Evolutionary conservation across 2,329 filamentous ascomycete species (phyloP).

Genomic region (Epichloe glyceriae): DNA sequence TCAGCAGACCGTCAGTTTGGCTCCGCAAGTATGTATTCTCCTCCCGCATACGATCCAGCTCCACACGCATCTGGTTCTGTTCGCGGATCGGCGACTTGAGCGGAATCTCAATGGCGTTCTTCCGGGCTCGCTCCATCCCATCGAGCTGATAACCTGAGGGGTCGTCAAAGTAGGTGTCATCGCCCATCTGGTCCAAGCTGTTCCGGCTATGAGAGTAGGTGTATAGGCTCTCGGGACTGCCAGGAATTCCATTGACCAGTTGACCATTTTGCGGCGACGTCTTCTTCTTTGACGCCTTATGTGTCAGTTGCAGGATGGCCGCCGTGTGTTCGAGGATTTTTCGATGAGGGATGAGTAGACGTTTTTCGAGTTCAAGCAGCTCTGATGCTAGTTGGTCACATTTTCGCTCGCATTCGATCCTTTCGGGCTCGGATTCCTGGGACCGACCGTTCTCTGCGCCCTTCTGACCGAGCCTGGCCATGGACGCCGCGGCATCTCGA

Average conservation of each 20-base stretch:
- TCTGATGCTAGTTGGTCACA: conserved; percentile 78
- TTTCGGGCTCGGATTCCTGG: conserved; percentile 58
- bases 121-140: conserved; percentile 37
- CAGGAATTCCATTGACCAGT: conserved; percentile 47
- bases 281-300: conserved; percentile 56
- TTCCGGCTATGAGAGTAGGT: conserved; percentile 50
- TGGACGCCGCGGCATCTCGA: conserved; percentile 78
- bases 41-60: conserved; percentile 32
- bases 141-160: conserved; percentile 61
- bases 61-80: conserved; percentile 37
- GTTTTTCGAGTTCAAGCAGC: conserved; percentile 66
- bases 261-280: conserved; percentile 28
- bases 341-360: conserved; percentile 60
- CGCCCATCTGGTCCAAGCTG: conserved; percentile 40
- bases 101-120: conserved; percentile 42
- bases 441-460: conserved; percentile 35
- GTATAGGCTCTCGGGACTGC: conserved; percentile 66
- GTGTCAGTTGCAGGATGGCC: conserved; percentile 80
- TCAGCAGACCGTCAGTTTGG: conserved; percentile 21
- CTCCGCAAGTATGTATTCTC: conserved; percentile 28
- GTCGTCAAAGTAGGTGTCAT: conserved; percentile 61
- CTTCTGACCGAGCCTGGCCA: conserved; percentile 52
- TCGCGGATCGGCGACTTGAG: conserved; percentile 43
- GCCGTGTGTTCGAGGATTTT: conserved; percentile 81
- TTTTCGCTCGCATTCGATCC: conserved; percentile 60